Conservation (phyloP, 305 asterid species). For the Fraxinus ornus region DNA sequence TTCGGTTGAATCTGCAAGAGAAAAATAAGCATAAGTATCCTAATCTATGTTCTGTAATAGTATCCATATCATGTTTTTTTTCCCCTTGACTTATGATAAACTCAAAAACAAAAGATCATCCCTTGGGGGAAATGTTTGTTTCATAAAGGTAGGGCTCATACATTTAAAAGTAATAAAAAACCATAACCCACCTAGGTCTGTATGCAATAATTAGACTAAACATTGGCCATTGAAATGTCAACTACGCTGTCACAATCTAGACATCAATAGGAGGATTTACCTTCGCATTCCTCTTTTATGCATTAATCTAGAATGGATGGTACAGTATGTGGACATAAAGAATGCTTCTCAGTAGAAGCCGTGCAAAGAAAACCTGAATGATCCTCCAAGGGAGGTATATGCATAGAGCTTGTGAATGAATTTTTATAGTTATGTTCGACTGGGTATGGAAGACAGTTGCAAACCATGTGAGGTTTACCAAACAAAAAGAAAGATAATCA, state of each 20-base stretch:
- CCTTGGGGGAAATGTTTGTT: background rate
- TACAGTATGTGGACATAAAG: background rate
- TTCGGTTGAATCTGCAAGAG: slow-evolving; percentile 82
- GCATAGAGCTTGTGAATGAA: background rate
- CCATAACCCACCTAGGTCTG: background rate
- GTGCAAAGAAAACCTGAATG: slow-evolving; percentile 5
- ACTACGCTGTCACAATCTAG: slow-evolving; percentile 13
- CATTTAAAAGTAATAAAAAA: background rate
- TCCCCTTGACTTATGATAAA: background rate
- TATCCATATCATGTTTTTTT: background rate
- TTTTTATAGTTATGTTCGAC: background rate
- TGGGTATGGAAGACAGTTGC: background rate
- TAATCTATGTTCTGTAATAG: background rate
- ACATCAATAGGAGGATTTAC: slow-evolving; percentile 4
- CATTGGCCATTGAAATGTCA: background rate
- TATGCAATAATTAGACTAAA: background rate
- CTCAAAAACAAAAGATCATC: background rate
- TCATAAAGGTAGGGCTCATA: background rate
- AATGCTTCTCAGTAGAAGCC: slow-evolving; percentile 14
- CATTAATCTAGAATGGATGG: slow-evolving; percentile 2
- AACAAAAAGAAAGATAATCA: background rate
- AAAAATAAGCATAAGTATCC: slow-evolving; percentile 22
- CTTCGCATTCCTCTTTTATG: slow-evolving; percentile 17
- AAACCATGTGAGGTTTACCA: background rate
- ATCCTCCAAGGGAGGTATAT: slow-evolving; percentile 15